Conservation (phyloP, 176 grass and related monocot species). For the Cymbopogon citratus region DNA sequence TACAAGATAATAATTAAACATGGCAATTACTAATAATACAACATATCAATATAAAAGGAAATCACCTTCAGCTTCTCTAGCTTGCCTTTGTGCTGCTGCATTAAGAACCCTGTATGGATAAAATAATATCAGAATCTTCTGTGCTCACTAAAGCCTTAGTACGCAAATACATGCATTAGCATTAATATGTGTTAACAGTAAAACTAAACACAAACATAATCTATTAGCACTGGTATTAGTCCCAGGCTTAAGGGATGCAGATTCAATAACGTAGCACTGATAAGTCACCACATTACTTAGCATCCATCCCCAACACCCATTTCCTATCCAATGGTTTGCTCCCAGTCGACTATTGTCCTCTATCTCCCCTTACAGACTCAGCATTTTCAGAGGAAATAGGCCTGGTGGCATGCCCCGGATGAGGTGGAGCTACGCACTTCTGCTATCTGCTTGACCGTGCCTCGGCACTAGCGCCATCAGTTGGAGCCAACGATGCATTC, state of each 20-base stretch:
- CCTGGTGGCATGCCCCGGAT: not conserved
- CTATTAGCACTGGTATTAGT: not conserved
- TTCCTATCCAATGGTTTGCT: not conserved
- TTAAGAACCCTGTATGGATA: conserved; percentile 63
- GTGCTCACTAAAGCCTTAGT: conserved; percentile 6
- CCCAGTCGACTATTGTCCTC: not conserved
- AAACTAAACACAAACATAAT: not conserved
- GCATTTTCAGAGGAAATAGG: not conserved
- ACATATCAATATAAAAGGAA: conserved; percentile 22
- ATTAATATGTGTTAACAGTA: not conserved
- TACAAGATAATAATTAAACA: conserved; percentile 18
- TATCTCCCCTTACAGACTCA: not conserved
- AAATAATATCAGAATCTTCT: conserved; percentile 13
- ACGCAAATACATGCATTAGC: not conserved
- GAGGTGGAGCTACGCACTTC: not conserved
- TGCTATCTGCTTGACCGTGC: not conserved
- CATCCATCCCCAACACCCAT: not conserved
- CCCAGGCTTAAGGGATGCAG: not conserved
- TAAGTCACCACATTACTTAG: not conserved
- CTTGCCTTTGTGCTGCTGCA: conserved; percentile 76
- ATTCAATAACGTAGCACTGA: not conserved
- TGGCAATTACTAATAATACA: not conserved
- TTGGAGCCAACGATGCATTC: not conserved
- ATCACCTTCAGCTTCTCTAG: conserved; percentile 88
- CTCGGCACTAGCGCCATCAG: not conserved